Evolutionary conservation across 345 rosid species (phyloP).

Genomic region (Lepidium africanum): DNA sequence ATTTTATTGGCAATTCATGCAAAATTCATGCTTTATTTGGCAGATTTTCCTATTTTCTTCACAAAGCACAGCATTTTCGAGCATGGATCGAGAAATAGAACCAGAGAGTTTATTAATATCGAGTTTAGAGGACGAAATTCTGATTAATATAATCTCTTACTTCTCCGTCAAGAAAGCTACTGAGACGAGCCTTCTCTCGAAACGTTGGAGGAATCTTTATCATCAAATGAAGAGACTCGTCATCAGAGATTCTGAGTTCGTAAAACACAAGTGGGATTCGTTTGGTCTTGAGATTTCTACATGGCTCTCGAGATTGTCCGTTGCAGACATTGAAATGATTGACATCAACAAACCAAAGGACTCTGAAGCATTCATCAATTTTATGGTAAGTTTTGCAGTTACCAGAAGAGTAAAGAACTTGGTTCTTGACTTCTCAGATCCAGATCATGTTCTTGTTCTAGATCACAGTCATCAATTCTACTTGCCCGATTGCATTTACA

Average conservation of each 20-base stretch:
- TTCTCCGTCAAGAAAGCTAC: not conserved
- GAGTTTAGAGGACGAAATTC: not conserved
- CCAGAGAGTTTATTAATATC: not conserved
- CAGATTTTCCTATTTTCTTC: not conserved
- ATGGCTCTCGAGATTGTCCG: not conserved
- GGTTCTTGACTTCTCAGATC: not conserved
- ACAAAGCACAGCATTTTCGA: not conserved
- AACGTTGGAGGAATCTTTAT: not conserved
- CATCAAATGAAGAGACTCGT: not conserved
- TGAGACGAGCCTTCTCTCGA: not conserved
- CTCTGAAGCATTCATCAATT: not conserved
- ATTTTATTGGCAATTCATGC: too few relatives aligned
- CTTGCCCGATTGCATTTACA: not conserved
- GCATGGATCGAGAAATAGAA: not conserved
- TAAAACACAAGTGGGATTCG: not conserved
- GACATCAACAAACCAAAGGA: not conserved
- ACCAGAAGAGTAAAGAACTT: not conserved
- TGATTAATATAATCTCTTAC: not conserved
- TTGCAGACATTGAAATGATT: not conserved
- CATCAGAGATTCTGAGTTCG: not conserved
- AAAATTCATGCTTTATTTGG: too few relatives aligned
- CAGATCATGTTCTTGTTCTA: not conserved
- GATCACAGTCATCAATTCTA: not conserved
- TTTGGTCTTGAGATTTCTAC: not conserved
- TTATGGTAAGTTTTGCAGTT: too few relatives aligned